Evolutionary conservation across 331 rosid genomes (phyloP).

Genomic region (Prunus yedoensis): DNA sequence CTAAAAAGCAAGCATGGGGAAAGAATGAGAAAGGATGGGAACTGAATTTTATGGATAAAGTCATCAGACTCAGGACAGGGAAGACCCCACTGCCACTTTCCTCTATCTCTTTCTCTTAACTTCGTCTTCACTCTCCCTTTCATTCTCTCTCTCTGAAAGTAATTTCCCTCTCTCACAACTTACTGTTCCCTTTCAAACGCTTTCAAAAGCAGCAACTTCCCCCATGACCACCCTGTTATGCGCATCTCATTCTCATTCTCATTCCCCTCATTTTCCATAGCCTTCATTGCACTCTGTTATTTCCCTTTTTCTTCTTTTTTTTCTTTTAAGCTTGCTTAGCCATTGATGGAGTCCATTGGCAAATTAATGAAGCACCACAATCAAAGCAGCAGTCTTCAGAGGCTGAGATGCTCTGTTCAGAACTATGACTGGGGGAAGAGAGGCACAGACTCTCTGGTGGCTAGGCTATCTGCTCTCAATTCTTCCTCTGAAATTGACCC

Average conservation of each 20-base stretch:
- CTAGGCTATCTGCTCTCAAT: conserved; percentile 59
- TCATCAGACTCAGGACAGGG: not conserved
- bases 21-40: too few species aligned
- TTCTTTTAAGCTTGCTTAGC: not conserved
- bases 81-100: conserved; percentile 10
- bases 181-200: conserved; percentile 19
- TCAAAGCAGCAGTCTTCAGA: conserved; percentile 34
- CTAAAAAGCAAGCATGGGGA: not conserved
- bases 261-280: not conserved
- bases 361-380: not conserved
- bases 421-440: conserved; percentile 84
- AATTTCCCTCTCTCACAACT: conserved; percentile 29
- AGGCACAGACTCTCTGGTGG: conserved; percentile 66
- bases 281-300: not conserved
- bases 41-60: conserved; percentile 10
- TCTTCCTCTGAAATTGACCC: conserved; percentile 47
- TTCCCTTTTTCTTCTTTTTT: not conserved
- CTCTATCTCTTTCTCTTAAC: not conserved
- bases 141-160: not conserved
- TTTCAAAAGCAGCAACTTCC: conserved; percentile 29
- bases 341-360: conserved; percentile 22
- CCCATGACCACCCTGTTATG: not conserved
- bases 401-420: conserved; percentile 65
- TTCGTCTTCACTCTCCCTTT: conserved; percentile 23
- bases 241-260: conserved; percentile 5